These are phyloP conservation scores for Carex sylvatica DNA, from an alignment of 202 grass and related monocot species.

Conservation along the genomic window DNA sequence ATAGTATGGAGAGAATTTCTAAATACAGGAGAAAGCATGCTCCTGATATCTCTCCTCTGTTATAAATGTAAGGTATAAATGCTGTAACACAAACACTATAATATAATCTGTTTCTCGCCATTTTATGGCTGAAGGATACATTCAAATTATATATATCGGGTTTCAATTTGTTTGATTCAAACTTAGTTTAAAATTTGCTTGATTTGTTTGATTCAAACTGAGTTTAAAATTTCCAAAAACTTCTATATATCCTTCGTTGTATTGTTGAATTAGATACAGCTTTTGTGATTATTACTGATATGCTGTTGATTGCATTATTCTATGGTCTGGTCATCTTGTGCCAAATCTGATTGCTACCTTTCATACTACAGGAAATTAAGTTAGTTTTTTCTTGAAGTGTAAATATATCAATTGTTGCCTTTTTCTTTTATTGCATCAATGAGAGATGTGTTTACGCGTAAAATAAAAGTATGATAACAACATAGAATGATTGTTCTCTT, in stretches of 20 bases:
- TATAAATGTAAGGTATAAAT: conserved; percentile 12
- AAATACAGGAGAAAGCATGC: conserved; percentile 9
- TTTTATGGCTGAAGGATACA: conserved; percentile 4
- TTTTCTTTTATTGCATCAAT: background rate
- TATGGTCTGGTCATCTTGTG: background rate
- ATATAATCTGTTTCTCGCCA: background rate
- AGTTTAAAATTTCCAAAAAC: background rate
- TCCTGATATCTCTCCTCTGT: conserved; percentile 15
- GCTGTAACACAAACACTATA: background rate
- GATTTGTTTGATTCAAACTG: background rate
- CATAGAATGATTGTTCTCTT: background rate
- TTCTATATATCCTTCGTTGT: background rate
- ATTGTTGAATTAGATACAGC: background rate
- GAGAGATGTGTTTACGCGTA: background rate
- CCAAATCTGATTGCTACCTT: background rate
- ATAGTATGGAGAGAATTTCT: conserved; percentile 13
- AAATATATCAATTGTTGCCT: background rate
- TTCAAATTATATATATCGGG: background rate
- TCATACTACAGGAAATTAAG: background rate
- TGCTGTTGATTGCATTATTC: background rate
- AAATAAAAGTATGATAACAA: background rate
- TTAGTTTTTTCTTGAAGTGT: background rate
- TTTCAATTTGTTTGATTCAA: no score
- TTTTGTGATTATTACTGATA: conserved; percentile 5
- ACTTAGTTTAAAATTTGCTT: no score